Evolutionary conservation across 306 rosid species (phyloP).

Genomic region (Delonix regia): DNA sequence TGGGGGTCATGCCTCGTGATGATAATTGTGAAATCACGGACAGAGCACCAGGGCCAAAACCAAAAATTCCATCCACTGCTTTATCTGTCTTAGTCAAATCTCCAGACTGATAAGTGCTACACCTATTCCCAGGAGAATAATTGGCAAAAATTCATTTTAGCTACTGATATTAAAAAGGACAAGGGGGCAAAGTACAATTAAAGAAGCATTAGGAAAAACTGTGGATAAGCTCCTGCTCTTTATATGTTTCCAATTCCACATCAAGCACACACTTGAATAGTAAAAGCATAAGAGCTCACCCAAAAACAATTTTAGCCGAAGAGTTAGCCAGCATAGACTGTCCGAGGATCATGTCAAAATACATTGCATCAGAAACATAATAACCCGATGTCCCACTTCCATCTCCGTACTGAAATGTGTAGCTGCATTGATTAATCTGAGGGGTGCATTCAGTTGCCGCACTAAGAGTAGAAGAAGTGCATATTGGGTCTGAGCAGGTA

Average conservation of each 20-base stretch:
- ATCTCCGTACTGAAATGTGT: constrained; percentile 86
- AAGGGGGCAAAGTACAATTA: constrained; percentile 20
- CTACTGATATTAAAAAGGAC: constrained; percentile 12
- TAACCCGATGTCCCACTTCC: constrained; percentile 94
- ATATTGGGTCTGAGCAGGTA: constrained; percentile 78
- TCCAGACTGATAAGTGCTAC: constrained; percentile 86
- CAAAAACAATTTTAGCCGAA: constrained; percentile 72
- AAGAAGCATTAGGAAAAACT: constrained; percentile 9
- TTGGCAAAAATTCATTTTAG: constrained; percentile 37
- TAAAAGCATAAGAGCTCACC: constrained; percentile 64
- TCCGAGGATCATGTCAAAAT: constrained; percentile 76
- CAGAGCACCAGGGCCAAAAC: constrained; percentile 83
- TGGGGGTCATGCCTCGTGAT: constrained; percentile 72
- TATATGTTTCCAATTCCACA: constrained; percentile 28
- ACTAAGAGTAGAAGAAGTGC: constrained; percentile 64
- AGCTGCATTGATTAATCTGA: constrained; percentile 80
- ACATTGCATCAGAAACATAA: constrained; percentile 79
- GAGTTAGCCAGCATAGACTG: constrained; percentile 66
- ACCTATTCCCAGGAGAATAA: constrained; percentile 59
- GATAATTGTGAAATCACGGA: constrained; percentile 90
- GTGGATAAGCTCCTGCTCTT: constrained; percentile 21
- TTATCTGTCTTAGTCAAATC: constrained; percentile 81
- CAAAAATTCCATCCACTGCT: constrained; percentile 93
- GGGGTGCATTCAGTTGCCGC: constrained; percentile 67
- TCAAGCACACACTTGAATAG: constrained; percentile 6